phyloP scores from a whole-genome alignment of 75 land plant genomes.

The Selaginella tamariscina region DNA sequence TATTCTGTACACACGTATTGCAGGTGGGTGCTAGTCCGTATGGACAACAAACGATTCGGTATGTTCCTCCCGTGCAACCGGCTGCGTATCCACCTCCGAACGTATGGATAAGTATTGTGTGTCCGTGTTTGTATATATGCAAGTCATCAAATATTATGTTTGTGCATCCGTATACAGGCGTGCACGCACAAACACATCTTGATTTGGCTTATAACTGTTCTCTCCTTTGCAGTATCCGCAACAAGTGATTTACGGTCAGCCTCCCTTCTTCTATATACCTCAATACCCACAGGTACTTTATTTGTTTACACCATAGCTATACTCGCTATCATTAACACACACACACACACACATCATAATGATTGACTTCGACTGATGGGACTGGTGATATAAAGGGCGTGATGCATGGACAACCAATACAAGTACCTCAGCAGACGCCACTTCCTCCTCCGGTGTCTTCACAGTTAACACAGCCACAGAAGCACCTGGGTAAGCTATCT shows the following conservation, averaged over 20 bases:
- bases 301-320: neutral
- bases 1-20: neutral
- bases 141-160: neutral
- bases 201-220: neutral
- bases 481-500: too few species aligned
- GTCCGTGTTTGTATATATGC: neutral
- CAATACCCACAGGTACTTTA: constrained; percentile 27
- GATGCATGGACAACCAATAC: constrained; percentile 18
- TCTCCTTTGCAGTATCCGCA: constrained; percentile 27
- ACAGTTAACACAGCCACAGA: constrained; percentile 14
- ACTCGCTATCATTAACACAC: neutral
- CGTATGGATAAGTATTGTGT: neutral
- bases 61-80: constrained; percentile 38
- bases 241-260: constrained; percentile 35
- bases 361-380: neutral
- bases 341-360: neutral
- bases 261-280: constrained; percentile 29
- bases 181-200: neutral
- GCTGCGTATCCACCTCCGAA: constrained; percentile 34
- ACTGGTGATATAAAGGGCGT: constrained; percentile 10
- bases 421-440: constrained; percentile 14
- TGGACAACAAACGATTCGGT: constrained; percentile 41
- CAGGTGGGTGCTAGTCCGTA: constrained; percentile 41
- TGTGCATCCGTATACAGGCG: neutral
- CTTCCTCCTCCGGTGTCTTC: constrained; percentile 16